Evolutionary conservation across 768 basidiomycete genomes (phyloP).

Genomic region (Cantharellus cinnabarinus): DNA sequence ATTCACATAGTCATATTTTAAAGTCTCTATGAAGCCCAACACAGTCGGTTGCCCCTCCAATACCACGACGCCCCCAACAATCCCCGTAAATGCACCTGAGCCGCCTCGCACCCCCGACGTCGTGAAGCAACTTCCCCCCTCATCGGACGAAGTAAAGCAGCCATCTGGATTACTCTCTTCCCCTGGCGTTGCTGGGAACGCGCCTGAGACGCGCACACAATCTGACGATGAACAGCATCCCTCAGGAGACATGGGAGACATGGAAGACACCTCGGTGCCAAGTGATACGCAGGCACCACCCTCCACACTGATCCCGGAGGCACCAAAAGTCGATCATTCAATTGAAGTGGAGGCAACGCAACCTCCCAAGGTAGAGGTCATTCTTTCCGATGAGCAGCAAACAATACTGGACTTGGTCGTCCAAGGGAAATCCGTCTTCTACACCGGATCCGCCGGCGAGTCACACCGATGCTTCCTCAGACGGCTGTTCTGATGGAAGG

Average conservation of each 20-base stretch:
- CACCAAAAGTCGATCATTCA: background rate
- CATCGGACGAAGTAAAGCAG: background rate
- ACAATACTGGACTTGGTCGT: conserved; percentile 2
- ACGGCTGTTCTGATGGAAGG: background rate
- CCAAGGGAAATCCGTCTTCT: conserved; percentile 6
- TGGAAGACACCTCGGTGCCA: no score
- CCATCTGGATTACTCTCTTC: background rate
- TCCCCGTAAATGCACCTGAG: background rate
- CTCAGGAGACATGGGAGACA: no score
- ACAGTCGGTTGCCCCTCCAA: background rate
- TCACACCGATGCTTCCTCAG: background rate
- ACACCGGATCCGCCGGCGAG: conserved; percentile 7
- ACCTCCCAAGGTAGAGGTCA: background rate
- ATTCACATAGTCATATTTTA: background rate
- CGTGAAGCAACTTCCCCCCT: background rate
- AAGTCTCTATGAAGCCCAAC: background rate
- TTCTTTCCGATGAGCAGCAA: conserved; percentile 7
- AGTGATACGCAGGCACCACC: no score
- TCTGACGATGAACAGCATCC: no score
- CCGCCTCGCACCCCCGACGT: background rate
- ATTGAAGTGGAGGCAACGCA: background rate
- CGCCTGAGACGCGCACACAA: background rate
- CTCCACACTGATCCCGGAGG: no score
- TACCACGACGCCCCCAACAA: background rate
- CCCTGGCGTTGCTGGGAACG: background rate